Conservation (phyloP, 1,284 basidiomycete species). For the Tilletia indica region DNA sequence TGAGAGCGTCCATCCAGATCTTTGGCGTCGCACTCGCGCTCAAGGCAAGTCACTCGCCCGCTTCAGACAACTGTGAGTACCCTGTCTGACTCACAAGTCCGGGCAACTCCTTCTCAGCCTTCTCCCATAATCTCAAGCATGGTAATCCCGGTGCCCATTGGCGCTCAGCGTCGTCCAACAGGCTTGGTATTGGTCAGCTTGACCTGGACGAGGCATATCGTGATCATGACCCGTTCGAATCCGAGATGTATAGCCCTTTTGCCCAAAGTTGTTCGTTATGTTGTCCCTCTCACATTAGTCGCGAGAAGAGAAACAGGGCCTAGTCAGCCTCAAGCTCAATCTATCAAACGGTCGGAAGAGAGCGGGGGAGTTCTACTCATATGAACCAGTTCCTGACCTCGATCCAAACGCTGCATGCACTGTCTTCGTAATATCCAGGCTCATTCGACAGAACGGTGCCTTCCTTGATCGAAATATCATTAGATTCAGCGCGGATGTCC, state of each 20-base stretch:
- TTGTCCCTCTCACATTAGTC: conserved; percentile 40
- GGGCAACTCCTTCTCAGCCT: conserved; percentile 73
- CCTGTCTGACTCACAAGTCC: conserved; percentile 49
- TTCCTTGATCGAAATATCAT: conserved; percentile 52
- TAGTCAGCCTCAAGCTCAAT: too few species aligned
- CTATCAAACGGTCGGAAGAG: too few species aligned
- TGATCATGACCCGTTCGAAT: conserved; percentile 48
- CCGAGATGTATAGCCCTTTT: conserved; percentile 54
- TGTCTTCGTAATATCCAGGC: conserved; percentile 92
- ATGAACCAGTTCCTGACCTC: conserved; percentile 72
- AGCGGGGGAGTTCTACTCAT: conserved; percentile 18
- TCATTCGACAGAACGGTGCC: conserved; percentile 59
- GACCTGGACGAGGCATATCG: conserved; percentile 84
- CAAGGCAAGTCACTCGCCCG: conserved; percentile 1
- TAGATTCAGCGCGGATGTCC: conserved; percentile 49
- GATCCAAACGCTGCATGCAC: conserved; percentile 86
- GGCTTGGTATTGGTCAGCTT: conserved; percentile 69
- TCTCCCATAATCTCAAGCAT: conserved; percentile 72
- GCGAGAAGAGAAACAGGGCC: background rate
- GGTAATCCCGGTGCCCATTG: conserved; percentile 84
- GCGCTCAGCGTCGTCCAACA: conserved; percentile 70
- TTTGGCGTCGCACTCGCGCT: conserved; percentile 7
- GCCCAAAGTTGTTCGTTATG: conserved; percentile 84
- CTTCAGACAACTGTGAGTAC: background rate
- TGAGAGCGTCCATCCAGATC: background rate